Evolutionary conservation across 768 basidiomycete species (phyloP), one percentile per base, ranked within the genome.

Genomic region (Termitomyces sp.): DNA sequence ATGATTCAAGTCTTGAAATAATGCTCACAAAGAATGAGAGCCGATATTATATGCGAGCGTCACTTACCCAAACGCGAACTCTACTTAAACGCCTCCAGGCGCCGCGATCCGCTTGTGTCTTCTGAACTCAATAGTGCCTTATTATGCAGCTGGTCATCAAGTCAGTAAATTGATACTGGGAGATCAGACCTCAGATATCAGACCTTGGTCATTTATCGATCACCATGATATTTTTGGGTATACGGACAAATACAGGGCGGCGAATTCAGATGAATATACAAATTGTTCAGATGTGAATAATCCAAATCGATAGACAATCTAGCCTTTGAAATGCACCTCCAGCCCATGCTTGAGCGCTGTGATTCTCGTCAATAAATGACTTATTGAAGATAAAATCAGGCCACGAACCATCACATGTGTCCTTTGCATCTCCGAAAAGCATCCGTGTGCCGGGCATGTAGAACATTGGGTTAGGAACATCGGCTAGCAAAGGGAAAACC

Each of bases 381-480:
- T 42, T 3, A 2, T 24, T 18, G n/a, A 20, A 20, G 4, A 27
- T 22, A 34, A 20, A 39, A 4, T 16, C 27, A 39, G 22, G 13
- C 10, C 24, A 43, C 75, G 63, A 58, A 88, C 89, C 92, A 70
- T 94, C 93, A 64, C 92, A 94, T 31, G 88, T 90, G 65, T 90
- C 88, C 68, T 92, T 93, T 34, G 93, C 93, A 69, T 94, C 93
- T 44, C 93, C 92, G 64, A 94, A 94, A 60, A 94, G 65, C 93
- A 94, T 94, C 74, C 87, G 90, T 24, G 92, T 89, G 46, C 87
- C 86, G 22, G 86, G 83, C 87, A 92, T 91, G 71, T 90, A 94
- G 78, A 94, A 94, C 87, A 94, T 89, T 20, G 92, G 92, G 68
- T 94, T 94, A 12, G 90, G 92, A 10, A 94, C 92, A 68, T 94